phyloP scores from a whole-genome alignment of 495 filamentous ascomycete genomes.

The Hyaloscypha hepaticicola region DNA sequence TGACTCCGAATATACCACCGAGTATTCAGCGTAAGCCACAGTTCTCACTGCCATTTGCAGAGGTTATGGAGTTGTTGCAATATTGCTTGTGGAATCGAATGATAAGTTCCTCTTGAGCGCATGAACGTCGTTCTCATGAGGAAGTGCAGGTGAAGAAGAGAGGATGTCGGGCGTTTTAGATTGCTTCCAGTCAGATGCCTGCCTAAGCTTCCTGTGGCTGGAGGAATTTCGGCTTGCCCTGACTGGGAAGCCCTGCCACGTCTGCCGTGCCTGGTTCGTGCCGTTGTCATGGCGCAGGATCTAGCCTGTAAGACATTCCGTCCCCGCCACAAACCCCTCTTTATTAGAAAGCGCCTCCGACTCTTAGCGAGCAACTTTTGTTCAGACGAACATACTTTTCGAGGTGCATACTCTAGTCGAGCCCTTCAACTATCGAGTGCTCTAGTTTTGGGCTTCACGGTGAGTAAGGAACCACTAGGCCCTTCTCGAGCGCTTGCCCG shows the following conservation, averaged over 20 bases:
- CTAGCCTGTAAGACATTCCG: neutral
- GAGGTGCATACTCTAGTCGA: neutral
- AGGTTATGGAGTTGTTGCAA: neutral
- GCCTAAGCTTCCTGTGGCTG: neutral
- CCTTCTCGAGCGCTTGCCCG: too few species aligned
- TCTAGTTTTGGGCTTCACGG: neutral
- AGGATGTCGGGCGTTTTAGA: too few species aligned
- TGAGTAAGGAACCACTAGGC: neutral
- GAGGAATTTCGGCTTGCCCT: neutral
- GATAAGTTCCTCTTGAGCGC: neutral
- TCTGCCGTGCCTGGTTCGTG: neutral
- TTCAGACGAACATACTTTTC: neutral
- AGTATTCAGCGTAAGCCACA: neutral
- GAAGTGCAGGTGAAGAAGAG: too few species aligned
- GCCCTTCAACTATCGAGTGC: neutral
- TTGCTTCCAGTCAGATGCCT: neutral
- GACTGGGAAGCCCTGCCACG: neutral
- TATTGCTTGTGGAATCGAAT: neutral
- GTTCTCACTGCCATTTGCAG: neutral
- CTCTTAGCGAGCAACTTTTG: neutral
- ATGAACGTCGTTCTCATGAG: neutral
- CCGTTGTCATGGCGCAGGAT: neutral
- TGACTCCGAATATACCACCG: slow-evolving; percentile 19
- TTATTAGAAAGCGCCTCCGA: neutral
- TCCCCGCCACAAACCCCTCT: neutral